phyloP scores from a whole-genome alignment of 768 basidiomycete species.

The Kwoniella sp. region DNA sequence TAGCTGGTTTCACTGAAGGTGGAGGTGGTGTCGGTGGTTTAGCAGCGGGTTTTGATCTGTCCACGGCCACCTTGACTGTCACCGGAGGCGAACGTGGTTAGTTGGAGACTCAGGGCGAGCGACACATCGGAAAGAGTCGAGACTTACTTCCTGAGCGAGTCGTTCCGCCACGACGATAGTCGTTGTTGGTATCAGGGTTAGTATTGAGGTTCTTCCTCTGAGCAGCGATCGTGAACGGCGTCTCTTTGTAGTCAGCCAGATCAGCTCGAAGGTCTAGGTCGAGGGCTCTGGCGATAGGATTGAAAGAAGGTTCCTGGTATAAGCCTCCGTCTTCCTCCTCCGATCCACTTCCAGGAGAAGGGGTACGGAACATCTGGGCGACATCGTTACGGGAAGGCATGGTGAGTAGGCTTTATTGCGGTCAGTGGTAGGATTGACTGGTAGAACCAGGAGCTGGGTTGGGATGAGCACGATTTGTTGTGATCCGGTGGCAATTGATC shows the following conservation, averaged over 20 bases:
- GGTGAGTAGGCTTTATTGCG: not conserved
- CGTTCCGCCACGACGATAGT: not conserved
- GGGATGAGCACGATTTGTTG: not conserved
- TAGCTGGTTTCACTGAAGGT: not conserved
- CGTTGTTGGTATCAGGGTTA: not conserved
- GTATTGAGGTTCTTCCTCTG: slow-evolving; percentile 1
- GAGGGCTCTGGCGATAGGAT: slow-evolving; percentile 10
- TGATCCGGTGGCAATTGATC: not conserved
- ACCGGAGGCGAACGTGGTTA: not conserved
- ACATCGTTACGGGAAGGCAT: not conserved
- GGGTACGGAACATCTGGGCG: slow-evolving; percentile 6
- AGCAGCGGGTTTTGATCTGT: not conserved
- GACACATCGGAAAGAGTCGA: not conserved
- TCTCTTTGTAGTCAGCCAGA: slow-evolving; percentile 18
- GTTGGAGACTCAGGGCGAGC: not conserved
- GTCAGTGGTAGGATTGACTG: not conserved
- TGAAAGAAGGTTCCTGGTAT: not conserved
- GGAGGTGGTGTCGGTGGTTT: not conserved
- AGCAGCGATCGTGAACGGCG: slow-evolving; percentile 31
- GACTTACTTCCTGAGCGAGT: not conserved
- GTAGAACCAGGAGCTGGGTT: not conserved
- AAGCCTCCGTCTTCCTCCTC: slow-evolving; percentile 6
- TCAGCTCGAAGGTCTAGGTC: slow-evolving; percentile 23
- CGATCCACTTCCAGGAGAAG: slow-evolving; percentile 8
- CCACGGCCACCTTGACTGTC: slow-evolving; percentile 3